Conservation (phyloP, 208 protist species). For the Leishmania martiniquensis region DNA sequence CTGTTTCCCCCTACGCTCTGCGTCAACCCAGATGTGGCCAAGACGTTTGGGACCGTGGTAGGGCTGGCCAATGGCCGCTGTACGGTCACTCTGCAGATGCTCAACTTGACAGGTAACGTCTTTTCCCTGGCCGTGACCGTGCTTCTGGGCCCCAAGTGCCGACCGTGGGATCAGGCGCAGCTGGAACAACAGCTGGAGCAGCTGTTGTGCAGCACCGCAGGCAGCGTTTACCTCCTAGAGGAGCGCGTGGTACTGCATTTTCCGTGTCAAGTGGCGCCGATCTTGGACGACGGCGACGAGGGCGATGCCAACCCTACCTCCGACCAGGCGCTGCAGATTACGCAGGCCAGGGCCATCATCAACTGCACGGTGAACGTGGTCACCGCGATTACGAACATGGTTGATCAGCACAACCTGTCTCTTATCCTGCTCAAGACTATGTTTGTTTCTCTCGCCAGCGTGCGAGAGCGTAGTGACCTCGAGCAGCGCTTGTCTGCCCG, state of each 20-base stretch:
- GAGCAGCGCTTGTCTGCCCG: constrained; percentile 70
- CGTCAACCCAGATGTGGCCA: constrained; percentile 68
- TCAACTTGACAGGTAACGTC: constrained; percentile 62
- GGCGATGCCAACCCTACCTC: constrained; percentile 30
- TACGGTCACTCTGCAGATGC: constrained; percentile 58
- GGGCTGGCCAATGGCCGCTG: constrained; percentile 40
- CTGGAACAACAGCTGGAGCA: constrained; percentile 42
- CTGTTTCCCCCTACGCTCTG: constrained; percentile 79
- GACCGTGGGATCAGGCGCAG: constrained; percentile 36
- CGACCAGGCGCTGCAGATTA: constrained; percentile 57
- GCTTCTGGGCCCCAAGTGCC: constrained; percentile 32
- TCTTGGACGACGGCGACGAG: constrained; percentile 73
- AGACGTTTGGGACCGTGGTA: constrained; percentile 54
- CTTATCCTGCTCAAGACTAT: constrained; percentile 89
- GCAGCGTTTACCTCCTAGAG: constrained; percentile 53
- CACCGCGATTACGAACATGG: constrained; percentile 82
- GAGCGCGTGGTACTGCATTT: constrained; percentile 64
- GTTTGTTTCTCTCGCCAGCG: constrained; percentile 87
- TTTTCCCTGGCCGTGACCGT: constrained; percentile 68
- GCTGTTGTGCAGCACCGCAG: constrained; percentile 51
- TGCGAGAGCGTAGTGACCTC: constrained; percentile 73
- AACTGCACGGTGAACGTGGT: constrained; percentile 92
- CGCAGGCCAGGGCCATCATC: constrained; percentile 77
- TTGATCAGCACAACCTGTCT: constrained; percentile 91
- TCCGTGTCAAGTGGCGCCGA: constrained; percentile 80